Conservation (phyloP, 2,329 filamentous ascomycete species). For the Aspergillus niger region DNA sequence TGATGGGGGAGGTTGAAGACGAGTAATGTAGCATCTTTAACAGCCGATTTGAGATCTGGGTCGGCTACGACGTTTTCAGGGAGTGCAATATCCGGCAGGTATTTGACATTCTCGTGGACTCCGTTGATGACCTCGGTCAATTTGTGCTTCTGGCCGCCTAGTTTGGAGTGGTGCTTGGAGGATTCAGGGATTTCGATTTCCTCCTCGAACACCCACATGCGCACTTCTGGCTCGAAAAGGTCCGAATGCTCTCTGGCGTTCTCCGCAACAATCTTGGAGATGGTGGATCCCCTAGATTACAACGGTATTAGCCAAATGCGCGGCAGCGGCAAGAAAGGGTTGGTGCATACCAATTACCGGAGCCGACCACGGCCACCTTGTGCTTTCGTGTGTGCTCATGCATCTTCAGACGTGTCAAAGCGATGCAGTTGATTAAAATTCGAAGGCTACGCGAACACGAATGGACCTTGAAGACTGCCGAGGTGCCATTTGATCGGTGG, state of each 20-base stretch:
- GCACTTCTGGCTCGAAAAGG: slow-evolving; percentile 70
- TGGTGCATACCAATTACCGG: slow-evolving; percentile 77
- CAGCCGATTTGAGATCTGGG: slow-evolving; percentile 59
- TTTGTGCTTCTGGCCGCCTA: slow-evolving; percentile 70
- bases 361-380: slow-evolving; percentile 72
- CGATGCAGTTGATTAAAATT: not conserved
- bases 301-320: not conserved
- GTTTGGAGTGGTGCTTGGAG: slow-evolving; percentile 68
- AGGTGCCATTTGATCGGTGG: not conserved
- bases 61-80: slow-evolving; percentile 63
- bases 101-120: slow-evolving; percentile 92
- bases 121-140: slow-evolving; percentile 86
- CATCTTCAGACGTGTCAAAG: not conserved
- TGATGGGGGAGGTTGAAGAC: slow-evolving; percentile 91
- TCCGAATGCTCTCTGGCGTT: slow-evolving; percentile 75
- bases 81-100: slow-evolving; percentile 79
- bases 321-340: not conserved
- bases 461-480: not conserved
- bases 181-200: slow-evolving; percentile 76
- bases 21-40: slow-evolving; percentile 78
- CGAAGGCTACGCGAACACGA: not conserved
- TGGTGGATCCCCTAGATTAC: slow-evolving; percentile 79
- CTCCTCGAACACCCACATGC: slow-evolving; percentile 55
- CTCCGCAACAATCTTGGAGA: slow-evolving; percentile 91
- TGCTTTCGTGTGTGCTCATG: slow-evolving; percentile 10